Evolutionary conservation across 768 basidiomycete genomes (phyloP).

Genomic region (Guyanaporus albipodus): DNA sequence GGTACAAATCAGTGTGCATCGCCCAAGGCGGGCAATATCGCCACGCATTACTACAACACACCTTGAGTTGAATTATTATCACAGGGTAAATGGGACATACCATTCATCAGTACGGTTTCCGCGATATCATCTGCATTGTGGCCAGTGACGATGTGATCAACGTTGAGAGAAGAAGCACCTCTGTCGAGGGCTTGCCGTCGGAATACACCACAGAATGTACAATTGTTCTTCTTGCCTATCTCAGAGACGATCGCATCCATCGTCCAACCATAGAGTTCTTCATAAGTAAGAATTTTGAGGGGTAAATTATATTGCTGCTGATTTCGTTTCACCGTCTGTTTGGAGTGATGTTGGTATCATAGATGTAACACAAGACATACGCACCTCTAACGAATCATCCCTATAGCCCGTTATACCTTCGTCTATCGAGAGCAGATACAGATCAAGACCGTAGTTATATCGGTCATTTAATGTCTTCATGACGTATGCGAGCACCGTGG

Average conservation of each 20-base stretch:
- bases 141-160: conserved; percentile 97
- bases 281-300: conserved; percentile 92
- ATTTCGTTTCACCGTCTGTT: conserved; percentile 94
- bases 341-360: not conserved
- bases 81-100: conserved; percentile 43
- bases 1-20: conserved; percentile 94
- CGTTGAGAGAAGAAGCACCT: conserved; percentile 81
- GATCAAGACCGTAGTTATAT: conserved; percentile 86
- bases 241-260: conserved; percentile 97
- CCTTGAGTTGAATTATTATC: not conserved
- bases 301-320: conserved; percentile 94
- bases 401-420: conserved; percentile 98
- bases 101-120: conserved; percentile 98
- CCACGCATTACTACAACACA: conserved; percentile 85
- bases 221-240: conserved; percentile 96
- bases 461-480: conserved; percentile 95
- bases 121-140: conserved; percentile 99
- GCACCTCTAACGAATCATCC: conserved; percentile 93
- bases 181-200: conserved; percentile 94
- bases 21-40: conserved; percentile 88
- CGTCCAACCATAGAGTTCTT: conserved; percentile 98
- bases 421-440: conserved; percentile 94
- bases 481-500: conserved; percentile 95
- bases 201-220: conserved; percentile 99
- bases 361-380: conserved; percentile 6